phyloP scores from a whole-genome alignment of 495 filamentous ascomycete genomes.

The Xylaria intraflava region DNA sequence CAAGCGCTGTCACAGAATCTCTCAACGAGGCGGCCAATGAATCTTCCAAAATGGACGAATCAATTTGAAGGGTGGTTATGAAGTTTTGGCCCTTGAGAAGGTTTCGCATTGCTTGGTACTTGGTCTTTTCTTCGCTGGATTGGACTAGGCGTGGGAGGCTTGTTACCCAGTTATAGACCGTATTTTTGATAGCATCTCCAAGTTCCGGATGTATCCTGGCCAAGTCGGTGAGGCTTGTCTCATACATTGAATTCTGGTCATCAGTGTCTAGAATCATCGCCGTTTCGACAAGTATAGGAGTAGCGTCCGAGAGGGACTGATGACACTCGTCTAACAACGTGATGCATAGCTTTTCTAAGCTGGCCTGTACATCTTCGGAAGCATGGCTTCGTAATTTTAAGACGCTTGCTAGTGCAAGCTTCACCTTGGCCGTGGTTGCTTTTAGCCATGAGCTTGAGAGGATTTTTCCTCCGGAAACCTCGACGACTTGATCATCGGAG shows the following conservation, averaged over 20 bases:
- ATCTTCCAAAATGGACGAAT: conserved; percentile 62
- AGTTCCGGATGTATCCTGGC: conserved; percentile 57
- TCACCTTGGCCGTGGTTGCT: conserved; percentile 75
- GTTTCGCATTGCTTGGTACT: conserved; percentile 62
- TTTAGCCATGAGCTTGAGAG: conserved; percentile 66
- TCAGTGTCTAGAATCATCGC: conserved; percentile 63
- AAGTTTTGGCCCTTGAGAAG: conserved; percentile 68
- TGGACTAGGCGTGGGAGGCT: conserved; percentile 79
- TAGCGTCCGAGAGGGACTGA: conserved; percentile 62
- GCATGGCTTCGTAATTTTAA: conserved; percentile 72
- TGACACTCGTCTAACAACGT: conserved; percentile 70
- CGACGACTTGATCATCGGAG: conserved; percentile 5
- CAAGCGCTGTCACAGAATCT: conserved; percentile 49
- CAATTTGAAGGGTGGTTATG: conserved; percentile 56
- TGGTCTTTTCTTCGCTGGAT: conserved; percentile 70
- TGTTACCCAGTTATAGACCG: conserved; percentile 73
- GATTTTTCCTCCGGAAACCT: conserved; percentile 16
- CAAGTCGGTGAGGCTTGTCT: conserved; percentile 51
- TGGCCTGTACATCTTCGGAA: conserved; percentile 59
- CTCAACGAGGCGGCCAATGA: conserved; percentile 57
- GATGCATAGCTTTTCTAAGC: conserved; percentile 63
- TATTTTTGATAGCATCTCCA: conserved; percentile 60
- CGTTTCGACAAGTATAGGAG: conserved; percentile 69
- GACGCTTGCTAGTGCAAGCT: conserved; percentile 73
- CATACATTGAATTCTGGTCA: conserved; percentile 33